Evolutionary conservation across 768 basidiomycete species (phyloP).

Genomic region (Steccherinum ochraceum): DNA sequence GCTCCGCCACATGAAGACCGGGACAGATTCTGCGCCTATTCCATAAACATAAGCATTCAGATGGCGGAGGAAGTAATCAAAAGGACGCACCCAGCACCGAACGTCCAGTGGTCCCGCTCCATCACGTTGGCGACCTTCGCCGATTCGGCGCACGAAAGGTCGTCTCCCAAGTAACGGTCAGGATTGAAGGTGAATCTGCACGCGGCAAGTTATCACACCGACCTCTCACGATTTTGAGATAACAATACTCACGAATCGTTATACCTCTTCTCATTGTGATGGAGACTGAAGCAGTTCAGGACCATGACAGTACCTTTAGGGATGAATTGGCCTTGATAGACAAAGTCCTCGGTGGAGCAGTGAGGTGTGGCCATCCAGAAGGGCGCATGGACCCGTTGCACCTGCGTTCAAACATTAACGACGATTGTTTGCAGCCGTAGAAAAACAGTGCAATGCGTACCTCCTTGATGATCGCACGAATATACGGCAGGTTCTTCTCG

Average conservation of each 20-base stretch:
- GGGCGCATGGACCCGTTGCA: constrained; percentile 15
- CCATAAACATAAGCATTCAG: not conserved
- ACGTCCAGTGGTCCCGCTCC: constrained; percentile 46
- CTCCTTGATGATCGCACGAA: constrained; percentile 22
- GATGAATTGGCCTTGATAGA: constrained; percentile 23
- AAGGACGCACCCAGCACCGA: constrained; percentile 37
- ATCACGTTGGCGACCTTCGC: constrained; percentile 34
- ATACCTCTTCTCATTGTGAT: constrained; percentile 27
- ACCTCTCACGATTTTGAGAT: not conserved
- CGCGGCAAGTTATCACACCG: not conserved
- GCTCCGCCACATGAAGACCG: constrained; percentile 39
- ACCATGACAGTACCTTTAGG: constrained; percentile 23
- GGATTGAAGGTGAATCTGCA: constrained; percentile 30
- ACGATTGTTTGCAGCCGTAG: not conserved
- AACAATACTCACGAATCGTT: constrained; percentile 28
- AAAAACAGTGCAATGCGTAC: not conserved
- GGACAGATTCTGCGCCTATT: constrained; percentile 29
- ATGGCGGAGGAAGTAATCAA: not conserved
- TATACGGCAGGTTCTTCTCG: constrained; percentile 19
- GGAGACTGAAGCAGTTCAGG: constrained; percentile 21
- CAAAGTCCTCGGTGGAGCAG: constrained; percentile 23
- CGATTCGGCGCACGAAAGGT: constrained; percentile 33
- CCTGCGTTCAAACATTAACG: constrained; percentile 5
- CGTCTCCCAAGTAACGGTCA: constrained; percentile 37
- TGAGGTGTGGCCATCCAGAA: constrained; percentile 27